phyloP scores from a whole-genome alignment of 495 filamentous ascomycete species.

The Xylaria telfairii region DNA sequence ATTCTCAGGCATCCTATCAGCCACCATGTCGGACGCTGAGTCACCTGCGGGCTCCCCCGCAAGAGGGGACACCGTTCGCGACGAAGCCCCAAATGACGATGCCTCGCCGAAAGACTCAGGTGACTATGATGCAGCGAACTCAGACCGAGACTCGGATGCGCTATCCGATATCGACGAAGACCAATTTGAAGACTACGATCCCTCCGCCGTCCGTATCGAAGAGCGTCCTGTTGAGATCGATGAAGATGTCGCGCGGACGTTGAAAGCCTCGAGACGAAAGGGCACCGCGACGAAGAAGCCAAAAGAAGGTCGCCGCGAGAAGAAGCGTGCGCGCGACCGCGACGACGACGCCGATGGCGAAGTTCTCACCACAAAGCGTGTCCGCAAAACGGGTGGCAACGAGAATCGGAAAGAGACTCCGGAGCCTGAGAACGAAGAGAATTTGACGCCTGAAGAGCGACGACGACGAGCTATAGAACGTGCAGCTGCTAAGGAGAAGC shows the following conservation, averaged over 20 bases:
- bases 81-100: conserved; percentile 44
- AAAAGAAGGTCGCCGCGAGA: conserved; percentile 78
- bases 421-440: conserved; percentile 69
- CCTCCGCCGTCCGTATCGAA: conserved; percentile 73
- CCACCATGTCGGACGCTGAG: conserved; percentile 53
- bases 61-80: conserved; percentile 36
- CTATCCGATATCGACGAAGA: conserved; percentile 95
- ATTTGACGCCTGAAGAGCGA: conserved; percentile 69
- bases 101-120: conserved; percentile 40
- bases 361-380: conserved; percentile 54
- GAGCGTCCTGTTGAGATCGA: conserved; percentile 85
- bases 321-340: conserved; percentile 65
- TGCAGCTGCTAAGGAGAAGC: conserved; percentile 76
- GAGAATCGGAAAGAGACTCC: conserved; percentile 55
- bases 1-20: not conserved
- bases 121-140: conserved; percentile 51
- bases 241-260: conserved; percentile 76
- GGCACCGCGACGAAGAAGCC: conserved; percentile 69
- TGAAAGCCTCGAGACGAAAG: conserved; percentile 83
- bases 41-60: conserved; percentile 39
- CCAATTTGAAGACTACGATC: conserved; percentile 90
- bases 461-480: conserved; percentile 80
- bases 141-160: conserved; percentile 79
- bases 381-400: conserved; percentile 39
- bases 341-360: conserved; percentile 64